Evolutionary conservation across 1,284 basidiomycete species (phyloP).

Genomic region (Naganishia albida): DNA sequence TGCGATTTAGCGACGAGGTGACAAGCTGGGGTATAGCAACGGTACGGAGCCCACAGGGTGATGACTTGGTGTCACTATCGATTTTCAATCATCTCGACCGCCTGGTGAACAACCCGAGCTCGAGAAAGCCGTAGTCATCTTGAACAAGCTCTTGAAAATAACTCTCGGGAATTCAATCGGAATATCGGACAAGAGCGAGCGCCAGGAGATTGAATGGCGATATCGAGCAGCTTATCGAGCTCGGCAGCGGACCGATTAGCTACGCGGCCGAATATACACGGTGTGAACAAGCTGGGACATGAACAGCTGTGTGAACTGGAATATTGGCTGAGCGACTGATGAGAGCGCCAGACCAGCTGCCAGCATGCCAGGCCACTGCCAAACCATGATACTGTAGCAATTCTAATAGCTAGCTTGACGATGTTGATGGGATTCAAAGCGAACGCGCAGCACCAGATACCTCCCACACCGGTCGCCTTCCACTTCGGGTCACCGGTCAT

Average conservation of each 20-base stretch:
- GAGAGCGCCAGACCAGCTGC: no score
- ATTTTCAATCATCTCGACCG: background rate
- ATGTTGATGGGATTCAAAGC: no score
- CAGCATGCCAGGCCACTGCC: no score
- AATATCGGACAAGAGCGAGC: conserved; percentile 8
- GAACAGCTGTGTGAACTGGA: no score
- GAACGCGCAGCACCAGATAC: no score
- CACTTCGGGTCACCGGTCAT: no score
- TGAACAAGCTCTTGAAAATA: background rate
- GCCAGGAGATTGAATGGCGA: background rate
- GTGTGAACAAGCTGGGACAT: no score
- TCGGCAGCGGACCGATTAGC: background rate
- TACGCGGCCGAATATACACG: no score
- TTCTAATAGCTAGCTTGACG: no score
- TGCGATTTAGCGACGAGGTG: background rate
- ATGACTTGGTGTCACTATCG: background rate
- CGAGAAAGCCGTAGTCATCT: background rate
- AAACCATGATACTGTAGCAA: no score
- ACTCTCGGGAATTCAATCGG: background rate
- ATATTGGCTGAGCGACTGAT: no score
- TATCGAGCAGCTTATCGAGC: background rate
- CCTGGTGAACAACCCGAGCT: background rate
- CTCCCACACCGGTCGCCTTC: no score
- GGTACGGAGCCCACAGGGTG: background rate
- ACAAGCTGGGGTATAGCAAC: background rate